Base-by-base conservation (phyloP, 768 basidiomycete species). In the Neoboletus brunneissimus region DNA sequence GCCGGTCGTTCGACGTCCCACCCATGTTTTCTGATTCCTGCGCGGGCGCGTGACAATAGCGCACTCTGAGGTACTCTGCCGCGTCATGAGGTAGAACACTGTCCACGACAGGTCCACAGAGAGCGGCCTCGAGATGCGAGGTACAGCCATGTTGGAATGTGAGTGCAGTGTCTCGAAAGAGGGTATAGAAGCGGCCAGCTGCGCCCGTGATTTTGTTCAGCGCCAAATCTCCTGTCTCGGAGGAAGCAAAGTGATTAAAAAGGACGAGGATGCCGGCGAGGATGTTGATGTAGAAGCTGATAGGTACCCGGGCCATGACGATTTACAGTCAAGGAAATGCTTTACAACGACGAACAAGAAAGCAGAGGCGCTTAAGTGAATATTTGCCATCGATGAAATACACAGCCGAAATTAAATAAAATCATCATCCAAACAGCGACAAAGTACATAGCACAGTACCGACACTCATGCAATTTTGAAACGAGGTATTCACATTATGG, bases 151-250 rank as follows among this genome's bases (percentile, higher is more conserved):
- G 40, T 47, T 51, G 58, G 23, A 65, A 20, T 4, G 57, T 25
- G 29, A 34, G 12, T 15, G 25, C 37, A 16, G 48, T 31, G 23
- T 62, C 51, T 29, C n/a, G 51, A 18, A 67, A 59, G 38, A 64
- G 41, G 7, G 25, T 20, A 20, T 53, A 64, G 52, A 67, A 62
- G 32, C 58, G 60, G n/a, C 35, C 53, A 29, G 53, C 40, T 22
- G 66, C 63, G 4, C 63, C 58, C 0, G 62, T 59, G 38, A 67
- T 34, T 31, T 64, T 66, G 55, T 65, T 64, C 43, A 64, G 56
- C 5, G 56, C 63, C 3, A 53, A 13, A 34, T 64, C 56, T 4
- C 62, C 60, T 23, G 65, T 62, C 51, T 64, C 56, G 5, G 53
- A 51, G 29, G 65, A 40, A 9, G 54, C 58, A 35, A 20, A 60